Conservation (phyloP, 1,284 basidiomycete species). For the Athelia psychrophila region DNA sequence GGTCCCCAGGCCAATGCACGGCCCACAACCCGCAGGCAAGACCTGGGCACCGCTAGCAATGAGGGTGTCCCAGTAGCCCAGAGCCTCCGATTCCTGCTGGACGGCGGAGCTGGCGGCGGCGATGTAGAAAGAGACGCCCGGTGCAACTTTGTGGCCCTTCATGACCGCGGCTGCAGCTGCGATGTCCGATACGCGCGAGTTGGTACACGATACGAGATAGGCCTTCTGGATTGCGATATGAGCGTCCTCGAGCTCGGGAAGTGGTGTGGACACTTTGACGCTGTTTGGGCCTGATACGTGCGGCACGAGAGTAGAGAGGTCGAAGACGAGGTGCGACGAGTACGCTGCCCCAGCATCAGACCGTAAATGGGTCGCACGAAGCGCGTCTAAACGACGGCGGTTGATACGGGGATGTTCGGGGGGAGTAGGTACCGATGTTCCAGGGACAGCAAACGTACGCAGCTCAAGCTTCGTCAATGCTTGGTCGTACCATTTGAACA, state of each 20-base stretch:
- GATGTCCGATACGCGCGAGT: constrained; percentile 95
- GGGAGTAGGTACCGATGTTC: constrained; percentile 59
- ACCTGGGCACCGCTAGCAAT: constrained; percentile 88
- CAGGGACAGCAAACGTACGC: constrained; percentile 66
- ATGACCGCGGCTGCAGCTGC: constrained; percentile 90
- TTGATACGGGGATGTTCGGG: constrained; percentile 90
- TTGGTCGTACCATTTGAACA: constrained; percentile 88
- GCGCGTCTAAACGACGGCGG: constrained; percentile 63
- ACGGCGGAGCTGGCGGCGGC: constrained; percentile 93
- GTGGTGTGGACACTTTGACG: constrained; percentile 93
- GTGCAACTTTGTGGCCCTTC: constrained; percentile 80
- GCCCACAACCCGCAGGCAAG: constrained; percentile 94
- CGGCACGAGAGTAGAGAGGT: constrained; percentile 91
- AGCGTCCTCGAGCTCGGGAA: constrained; percentile 75
- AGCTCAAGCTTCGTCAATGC: constrained; percentile 77
- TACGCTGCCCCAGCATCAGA: constrained; percentile 86
- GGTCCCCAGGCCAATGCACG: constrained; percentile 94
- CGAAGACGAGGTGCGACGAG: constrained; percentile 86
- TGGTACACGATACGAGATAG: constrained; percentile 98
- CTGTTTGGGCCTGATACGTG: constrained; percentile 98
- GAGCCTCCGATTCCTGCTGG: constrained; percentile 83
- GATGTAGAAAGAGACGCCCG: constrained; percentile 96
- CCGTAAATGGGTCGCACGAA: constrained; percentile 52
- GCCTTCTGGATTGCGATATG: constrained; percentile 93
- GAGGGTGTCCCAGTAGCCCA: constrained; percentile 89